Base-by-base conservation (phyloP, 495 filamentous ascomycete species). In the Cudoniella acicularis region DNA sequence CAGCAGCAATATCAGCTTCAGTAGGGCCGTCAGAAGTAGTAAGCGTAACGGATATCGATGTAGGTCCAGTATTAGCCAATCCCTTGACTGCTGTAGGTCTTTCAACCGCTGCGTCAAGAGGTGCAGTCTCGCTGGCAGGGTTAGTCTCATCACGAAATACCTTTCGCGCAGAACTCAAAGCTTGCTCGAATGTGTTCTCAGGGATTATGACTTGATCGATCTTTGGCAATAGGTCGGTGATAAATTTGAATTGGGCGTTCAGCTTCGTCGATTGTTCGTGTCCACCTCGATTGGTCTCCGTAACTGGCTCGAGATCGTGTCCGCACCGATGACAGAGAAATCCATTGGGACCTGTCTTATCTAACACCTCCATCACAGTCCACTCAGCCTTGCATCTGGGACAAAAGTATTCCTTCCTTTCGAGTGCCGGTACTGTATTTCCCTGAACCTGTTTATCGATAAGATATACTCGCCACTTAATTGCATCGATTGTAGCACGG, bases 391-490 rank as follows among this genome's bases (percentile, higher is more conserved):
- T 80, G 72, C 94, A 99, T 52, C 81, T 79, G n/a, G 79, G 76
- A 70, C 94, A 99, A 42, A 84, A 84, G 64, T 89, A 96, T 68
- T 96, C 93, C 72, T 96, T 96, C 64, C 87, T 84, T 69, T 98
- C 95, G 26, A 87, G 83, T 24, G 82, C 85, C 1, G 90, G 90
- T 25, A 87, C 85, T 55, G 89, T 87, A 57, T 88, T 85, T 13
- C 83, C 80, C 69, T 96, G 91, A 61, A 98, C 91, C 20, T 83
- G 84, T 68, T 91, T 88, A 53, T 90, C 90, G 57, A 96, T 77
- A 50, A 83, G 83, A 69, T 91, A 90, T 53, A 96, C 86, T 62
- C 90, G 87, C 77, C 88, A 99, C 67, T 99, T 99, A 77, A 96
- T 92, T 13, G 91, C 92, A 72, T 99, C 94, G 70, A 99, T 88